Evolutionary conservation across 306 rosid species (phyloP).

Genomic region (Coriaria nepalensis): DNA sequence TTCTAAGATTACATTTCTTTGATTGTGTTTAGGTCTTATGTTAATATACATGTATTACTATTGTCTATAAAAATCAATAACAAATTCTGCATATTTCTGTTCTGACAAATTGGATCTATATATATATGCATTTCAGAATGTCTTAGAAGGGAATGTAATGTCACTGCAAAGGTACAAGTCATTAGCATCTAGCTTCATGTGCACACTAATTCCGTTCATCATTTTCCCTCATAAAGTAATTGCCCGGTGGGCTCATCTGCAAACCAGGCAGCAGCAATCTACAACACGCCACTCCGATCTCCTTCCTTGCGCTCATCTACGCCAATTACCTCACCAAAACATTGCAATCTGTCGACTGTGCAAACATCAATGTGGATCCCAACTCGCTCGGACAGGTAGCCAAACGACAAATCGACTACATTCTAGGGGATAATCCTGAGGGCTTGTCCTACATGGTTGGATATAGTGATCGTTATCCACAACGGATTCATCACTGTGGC

Average conservation of each 20-base stretch:
- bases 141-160: conserved; percentile 39
- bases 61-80: no score
- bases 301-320: conserved; percentile 41
- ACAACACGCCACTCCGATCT: conserved; percentile 42
- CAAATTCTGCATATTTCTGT: no score
- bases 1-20: conserved; percentile 46
- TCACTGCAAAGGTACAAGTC: conserved; percentile 54
- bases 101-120: no score
- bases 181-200: conserved; percentile 75
- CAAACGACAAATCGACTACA: conserved; percentile 50
- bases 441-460: conserved; percentile 59
- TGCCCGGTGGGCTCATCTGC: conserved; percentile 47
- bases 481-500: conserved; percentile 45
- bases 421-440: conserved; percentile 39
- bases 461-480: conserved; percentile 28
- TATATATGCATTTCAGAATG: conserved; percentile 59
- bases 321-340: conserved; percentile 36
- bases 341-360: conserved; percentile 30
- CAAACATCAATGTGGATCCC: conserved; percentile 26
- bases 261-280: conserved; percentile 53
- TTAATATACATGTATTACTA: no score
- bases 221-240: conserved; percentile 59
- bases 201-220: conserved; percentile 62
- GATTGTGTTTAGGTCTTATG: no score
- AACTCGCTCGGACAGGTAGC: conserved; percentile 33